Evolutionary conservation across 2,329 filamentous ascomycete genomes (phyloP), one percentile per base, ranked within the genome.

Genomic region (Coniochaeta prunicola): DNA sequence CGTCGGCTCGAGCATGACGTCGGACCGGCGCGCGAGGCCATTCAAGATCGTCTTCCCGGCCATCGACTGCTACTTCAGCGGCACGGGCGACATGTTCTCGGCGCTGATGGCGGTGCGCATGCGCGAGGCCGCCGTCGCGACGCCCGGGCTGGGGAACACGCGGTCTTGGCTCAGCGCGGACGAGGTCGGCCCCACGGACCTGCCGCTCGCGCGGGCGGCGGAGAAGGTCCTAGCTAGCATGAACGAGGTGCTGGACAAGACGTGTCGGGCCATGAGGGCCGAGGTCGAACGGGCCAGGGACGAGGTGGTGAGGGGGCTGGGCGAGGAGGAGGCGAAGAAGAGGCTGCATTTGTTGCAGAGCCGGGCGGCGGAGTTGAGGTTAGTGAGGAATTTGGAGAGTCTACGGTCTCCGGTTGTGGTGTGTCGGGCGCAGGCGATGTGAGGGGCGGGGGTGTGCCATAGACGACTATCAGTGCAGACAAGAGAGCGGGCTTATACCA

Each of bases 61-160:
- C 30, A 87, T 97, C 60, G 90, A 96, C 69, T 90, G 92, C 74
- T 96, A 94, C 79, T 99, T 97, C 75, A 92, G 89, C 66, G 94
- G 94, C 42, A 97, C 96, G 0, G 94, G 94, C 53, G 94, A 99
- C 76, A 97, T 99, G 93, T 97, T 99, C 70, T 93, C 92, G 31
- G 93, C 93, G 8, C 80, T 99, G 53, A 92, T 91, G 69, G 86
- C 96, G 1, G 90, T 90, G 42, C 86, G 93, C 31, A 85, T 99
- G 68, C 87, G 93, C 59, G 91, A 97, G 77, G 92, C 91, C 2
- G 58, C 59, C 1, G 62, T 68, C 19, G 71, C 66, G 1, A 69
- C 63, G 53, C 63, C 66, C 26, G 48, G 70, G 2, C 74, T 96
- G 4, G 73, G 78, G 17, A 70, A 76, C 8, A 82, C 74, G 2